These are phyloP conservation scores for Vitis riparia DNA, from an alignment of 164 flowering plant genomes.

Conservation along the genomic window DNA sequence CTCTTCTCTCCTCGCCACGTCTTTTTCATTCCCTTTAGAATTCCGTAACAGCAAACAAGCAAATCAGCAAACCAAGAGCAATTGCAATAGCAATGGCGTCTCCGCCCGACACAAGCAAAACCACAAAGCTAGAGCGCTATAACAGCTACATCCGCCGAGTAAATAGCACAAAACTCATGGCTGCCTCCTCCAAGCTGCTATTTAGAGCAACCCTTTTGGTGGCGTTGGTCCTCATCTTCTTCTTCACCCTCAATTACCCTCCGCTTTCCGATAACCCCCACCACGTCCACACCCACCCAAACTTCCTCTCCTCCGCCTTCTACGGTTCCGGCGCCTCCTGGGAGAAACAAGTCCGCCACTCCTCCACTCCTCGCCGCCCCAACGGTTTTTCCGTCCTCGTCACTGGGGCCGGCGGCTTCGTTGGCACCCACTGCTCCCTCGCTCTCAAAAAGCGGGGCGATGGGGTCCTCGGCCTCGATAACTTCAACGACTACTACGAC, in stretches of 20 bases:
- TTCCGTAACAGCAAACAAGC: neutral
- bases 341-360: conserved; percentile 52
- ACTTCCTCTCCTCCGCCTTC: conserved; percentile 48
- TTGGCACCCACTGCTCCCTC: conserved; percentile 51
- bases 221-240: conserved; percentile 64
- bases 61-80: neutral
- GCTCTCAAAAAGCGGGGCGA: conserved; percentile 90
- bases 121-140: conserved; percentile 77
- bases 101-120: conserved; percentile 65
- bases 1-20: neutral
- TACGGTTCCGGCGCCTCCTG: conserved; percentile 34
- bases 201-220: conserved; percentile 71
- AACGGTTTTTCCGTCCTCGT: conserved; percentile 47
- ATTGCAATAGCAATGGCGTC: conserved; percentile 26
- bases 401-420: conserved; percentile 51
- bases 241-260: conserved; percentile 73
- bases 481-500: conserved; percentile 85
- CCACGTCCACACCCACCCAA: conserved; percentile 36
- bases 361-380: conserved; percentile 43
- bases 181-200: conserved; percentile 81
- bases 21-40: neutral
- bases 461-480: conserved; percentile 88
- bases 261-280: conserved; percentile 30
- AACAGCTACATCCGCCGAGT: conserved; percentile 74
- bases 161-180: conserved; percentile 66